phyloP scores from a whole-genome alignment of 2,329 filamentous ascomycete species.

The Dendryphion nanum region DNA sequence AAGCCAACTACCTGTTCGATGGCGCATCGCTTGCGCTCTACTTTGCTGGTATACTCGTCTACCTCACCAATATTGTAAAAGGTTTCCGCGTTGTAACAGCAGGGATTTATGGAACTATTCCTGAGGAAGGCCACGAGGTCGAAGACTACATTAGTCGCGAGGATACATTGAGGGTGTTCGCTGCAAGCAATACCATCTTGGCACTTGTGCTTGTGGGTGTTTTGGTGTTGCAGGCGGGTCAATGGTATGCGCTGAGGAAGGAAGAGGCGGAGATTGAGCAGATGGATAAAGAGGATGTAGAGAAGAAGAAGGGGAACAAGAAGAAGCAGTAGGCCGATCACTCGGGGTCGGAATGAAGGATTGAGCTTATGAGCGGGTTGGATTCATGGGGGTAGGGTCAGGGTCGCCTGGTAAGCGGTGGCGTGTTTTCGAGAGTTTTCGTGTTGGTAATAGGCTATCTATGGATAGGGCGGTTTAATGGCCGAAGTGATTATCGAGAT shows the following conservation, averaged over 20 bases:
- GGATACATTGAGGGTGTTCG: conserved; percentile 85
- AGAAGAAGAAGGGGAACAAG: conserved; percentile 45
- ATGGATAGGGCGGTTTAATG: no score
- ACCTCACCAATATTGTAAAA: conserved; percentile 95
- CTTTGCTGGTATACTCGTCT: conserved; percentile 86
- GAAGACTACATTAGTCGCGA: conserved; percentile 75
- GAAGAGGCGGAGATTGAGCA: conserved; percentile 76
- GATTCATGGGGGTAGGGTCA: no score
- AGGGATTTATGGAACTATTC: conserved; percentile 60
- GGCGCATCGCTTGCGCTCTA: conserved; percentile 70
- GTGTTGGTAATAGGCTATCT: no score
- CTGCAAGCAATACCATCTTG: conserved; percentile 93
- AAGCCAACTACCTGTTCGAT: conserved; percentile 95
- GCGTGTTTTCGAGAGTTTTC: no score
- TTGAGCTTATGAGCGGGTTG: no score
- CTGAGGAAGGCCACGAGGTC: conserved; percentile 37
- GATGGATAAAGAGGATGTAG: conserved; percentile 55
- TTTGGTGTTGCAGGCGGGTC: conserved; percentile 87
- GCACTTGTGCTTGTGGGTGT: conserved; percentile 90
- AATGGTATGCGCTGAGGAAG: conserved; percentile 98
- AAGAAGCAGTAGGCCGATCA: conserved; percentile 34
- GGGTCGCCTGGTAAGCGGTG: no score
- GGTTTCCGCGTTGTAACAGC: conserved; percentile 79
- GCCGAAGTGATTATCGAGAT: no score
- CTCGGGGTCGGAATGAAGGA: no score